Conservation (phyloP, 2,329 filamentous ascomycete species). For the Aspergillus sp. region DNA sequence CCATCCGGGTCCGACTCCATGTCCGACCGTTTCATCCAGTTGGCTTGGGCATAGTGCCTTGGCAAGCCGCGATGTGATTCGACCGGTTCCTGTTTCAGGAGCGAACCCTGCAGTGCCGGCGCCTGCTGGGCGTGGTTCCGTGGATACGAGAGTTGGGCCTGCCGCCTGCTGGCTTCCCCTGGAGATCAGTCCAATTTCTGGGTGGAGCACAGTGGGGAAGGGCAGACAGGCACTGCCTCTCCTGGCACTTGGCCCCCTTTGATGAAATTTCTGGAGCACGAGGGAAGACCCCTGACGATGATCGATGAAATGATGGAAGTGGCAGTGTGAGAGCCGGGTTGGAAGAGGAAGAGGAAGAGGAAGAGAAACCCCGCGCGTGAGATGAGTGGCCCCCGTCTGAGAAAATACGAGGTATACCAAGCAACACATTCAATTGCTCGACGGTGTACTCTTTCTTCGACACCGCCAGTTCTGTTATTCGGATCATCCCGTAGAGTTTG, state of each 20-base stretch:
- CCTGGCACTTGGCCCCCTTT: slow-evolving; percentile 8
- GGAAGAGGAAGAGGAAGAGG: too few species aligned
- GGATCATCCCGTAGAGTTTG: background rate
- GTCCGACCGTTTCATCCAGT: background rate
- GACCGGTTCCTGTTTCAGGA: slow-evolving; percentile 2
- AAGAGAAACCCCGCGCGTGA: too few species aligned
- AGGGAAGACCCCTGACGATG: slow-evolving; percentile 7
- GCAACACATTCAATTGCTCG: too few species aligned
- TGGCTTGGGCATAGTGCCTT: background rate
- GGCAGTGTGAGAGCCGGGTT: background rate
- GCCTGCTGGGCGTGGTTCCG: background rate
- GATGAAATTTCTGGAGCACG: slow-evolving; percentile 13
- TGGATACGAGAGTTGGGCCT: background rate
- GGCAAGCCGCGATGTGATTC: slow-evolving; percentile 1
- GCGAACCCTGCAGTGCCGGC: too few species aligned
- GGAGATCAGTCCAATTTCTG: slow-evolving; percentile 11
- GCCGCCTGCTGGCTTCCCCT: slow-evolving; percentile 1
- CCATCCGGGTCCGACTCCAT: background rate
- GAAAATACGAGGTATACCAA: too few species aligned
- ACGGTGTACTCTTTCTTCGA: background rate
- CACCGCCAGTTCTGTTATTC: background rate
- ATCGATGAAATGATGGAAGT: background rate
- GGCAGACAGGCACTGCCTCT: slow-evolving; percentile 14
- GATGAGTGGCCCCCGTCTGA: too few species aligned
- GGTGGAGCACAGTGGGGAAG: slow-evolving; percentile 4